phyloP scores from a whole-genome alignment of 2,329 filamentous ascomycete species.

The Pyrenophora seminiperda region DNA sequence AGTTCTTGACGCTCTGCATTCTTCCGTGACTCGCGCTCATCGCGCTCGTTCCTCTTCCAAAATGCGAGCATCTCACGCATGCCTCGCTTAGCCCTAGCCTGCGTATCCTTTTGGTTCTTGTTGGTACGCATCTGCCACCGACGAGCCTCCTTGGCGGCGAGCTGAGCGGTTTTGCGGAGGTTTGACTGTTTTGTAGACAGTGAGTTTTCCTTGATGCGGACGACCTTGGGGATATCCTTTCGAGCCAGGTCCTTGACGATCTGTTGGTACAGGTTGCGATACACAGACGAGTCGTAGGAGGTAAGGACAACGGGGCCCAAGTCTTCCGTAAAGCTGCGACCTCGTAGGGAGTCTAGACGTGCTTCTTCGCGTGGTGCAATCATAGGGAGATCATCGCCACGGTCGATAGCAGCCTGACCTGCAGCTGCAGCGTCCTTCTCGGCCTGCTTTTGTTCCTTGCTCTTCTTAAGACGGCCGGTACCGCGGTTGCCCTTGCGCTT shows the following conservation, averaged over 20 bases:
- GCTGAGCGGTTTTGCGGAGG: slow-evolving; percentile 92
- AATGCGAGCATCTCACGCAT: slow-evolving; percentile 99
- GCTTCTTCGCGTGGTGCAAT: slow-evolving; percentile 65
- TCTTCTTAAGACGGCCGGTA: slow-evolving; percentile 79
- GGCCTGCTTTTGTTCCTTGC: slow-evolving; percentile 73
- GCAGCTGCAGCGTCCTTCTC: slow-evolving; percentile 80
- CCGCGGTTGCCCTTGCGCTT: slow-evolving; percentile 60
- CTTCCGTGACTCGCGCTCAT: slow-evolving; percentile 92
- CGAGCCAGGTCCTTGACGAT: slow-evolving; percentile 94
- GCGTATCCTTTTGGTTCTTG: slow-evolving; percentile 97
- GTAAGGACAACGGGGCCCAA: slow-evolving; percentile 44
- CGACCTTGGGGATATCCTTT: slow-evolving; percentile 92
- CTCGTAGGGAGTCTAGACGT: slow-evolving; percentile 51
- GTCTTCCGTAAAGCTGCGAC: slow-evolving; percentile 58
- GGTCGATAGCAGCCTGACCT: slow-evolving; percentile 81
- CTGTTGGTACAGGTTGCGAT: slow-evolving; percentile 95
- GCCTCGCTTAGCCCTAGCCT: slow-evolving; percentile 93
- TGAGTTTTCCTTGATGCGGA: slow-evolving; percentile 83
- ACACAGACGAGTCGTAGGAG: slow-evolving; percentile 85
- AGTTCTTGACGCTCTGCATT: slow-evolving; percentile 94
- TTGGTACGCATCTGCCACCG: slow-evolving; percentile 97
- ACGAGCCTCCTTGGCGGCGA: slow-evolving; percentile 95
- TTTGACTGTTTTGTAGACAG: slow-evolving; percentile 90
- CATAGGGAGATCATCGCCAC: slow-evolving; percentile 71
- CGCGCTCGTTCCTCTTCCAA: slow-evolving; percentile 98